Base-by-base conservation (phyloP, 2,329 filamentous ascomycete species). In the Fusarium armeniacum region DNA sequence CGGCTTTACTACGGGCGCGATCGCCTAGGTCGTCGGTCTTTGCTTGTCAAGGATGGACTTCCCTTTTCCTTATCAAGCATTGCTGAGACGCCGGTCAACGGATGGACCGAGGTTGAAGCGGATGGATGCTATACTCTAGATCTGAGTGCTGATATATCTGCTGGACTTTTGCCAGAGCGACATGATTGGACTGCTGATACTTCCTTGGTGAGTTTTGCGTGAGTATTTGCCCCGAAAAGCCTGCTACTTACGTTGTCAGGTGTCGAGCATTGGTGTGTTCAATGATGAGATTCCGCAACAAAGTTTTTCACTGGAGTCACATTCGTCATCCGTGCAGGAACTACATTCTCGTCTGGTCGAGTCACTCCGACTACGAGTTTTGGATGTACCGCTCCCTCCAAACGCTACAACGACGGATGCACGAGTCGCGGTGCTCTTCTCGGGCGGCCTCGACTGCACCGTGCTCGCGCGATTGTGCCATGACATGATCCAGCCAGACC, bases 401-500 rank as follows among this genome's bases (percentile, higher is more conserved):
- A 72, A 65, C 43, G 78, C 75, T 8, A 69, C 69, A 1, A 50
- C 69, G 10, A 73, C 68, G 12, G 81, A 85, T 67, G 83, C 86
- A 20, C 86, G 86, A 57, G 79, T 97, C 16, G 94, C 93, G 1
- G 84, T 99, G 2, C 83, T 99, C 0, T 99, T 98, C 78, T 99
- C 96, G 0, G 96, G 96, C 3, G 96, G 96, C 0, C 86, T 99
- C 9, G 96, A 99, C 78, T 98, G 96, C 77, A 95, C 94, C 0
- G 84, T 98, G 1, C 84, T 99, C 50, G 95, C 95, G 24, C 88
- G 94, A 44, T 81, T 98, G 26, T 84, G 87, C 13, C 92, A 97
- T 76, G 91, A 97, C 15, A 80, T 97, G 4, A 77, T 98, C 3
- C 91, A 92, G 0, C 16, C 76, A 0, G 80, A 85, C 6, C 90